These are phyloP conservation scores for Lumnitzera littorea DNA, from an alignment of 345 rosid species.

Conservation along the genomic window DNA sequence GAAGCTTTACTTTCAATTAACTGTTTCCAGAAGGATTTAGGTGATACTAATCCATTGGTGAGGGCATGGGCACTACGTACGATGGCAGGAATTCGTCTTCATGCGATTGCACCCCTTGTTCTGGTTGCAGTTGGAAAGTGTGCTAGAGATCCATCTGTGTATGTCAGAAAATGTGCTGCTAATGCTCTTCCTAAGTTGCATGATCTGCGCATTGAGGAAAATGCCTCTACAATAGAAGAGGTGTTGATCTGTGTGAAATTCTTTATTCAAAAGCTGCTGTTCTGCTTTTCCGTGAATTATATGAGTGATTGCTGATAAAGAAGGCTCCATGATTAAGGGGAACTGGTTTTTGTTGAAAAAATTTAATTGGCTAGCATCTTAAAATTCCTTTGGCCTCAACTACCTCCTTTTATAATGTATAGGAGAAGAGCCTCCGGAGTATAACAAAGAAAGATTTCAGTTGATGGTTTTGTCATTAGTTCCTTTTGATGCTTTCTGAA, in stretches of 20 bases:
- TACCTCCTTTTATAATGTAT: too few species aligned
- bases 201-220: constrained; percentile 75
- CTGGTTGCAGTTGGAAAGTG: constrained; percentile 77
- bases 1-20: constrained; percentile 95
- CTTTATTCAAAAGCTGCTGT: constrained; percentile 1
- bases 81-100: constrained; percentile 92
- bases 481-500: too few species aligned
- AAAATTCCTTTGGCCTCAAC: too few species aligned
- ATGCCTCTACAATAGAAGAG: constrained; percentile 70
- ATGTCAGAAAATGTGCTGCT: constrained; percentile 92
- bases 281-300: not conserved
- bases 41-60: constrained; percentile 89
- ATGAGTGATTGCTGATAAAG: not conserved
- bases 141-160: constrained; percentile 88
- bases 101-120: constrained; percentile 81
- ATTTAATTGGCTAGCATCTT: too few species aligned
- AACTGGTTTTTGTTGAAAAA: too few species aligned
- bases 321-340: too few species aligned
- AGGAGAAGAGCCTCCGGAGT: too few species aligned
- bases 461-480: too few species aligned
- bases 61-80: constrained; percentile 98
- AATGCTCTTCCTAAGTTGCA: constrained; percentile 92
- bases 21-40: constrained; percentile 91
- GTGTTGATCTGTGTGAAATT: constrained; percentile 23
- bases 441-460: too few species aligned